Evolutionary conservation across 2,329 filamentous ascomycete genomes (phyloP).

Genomic region (Xylariaceae sp.): DNA sequence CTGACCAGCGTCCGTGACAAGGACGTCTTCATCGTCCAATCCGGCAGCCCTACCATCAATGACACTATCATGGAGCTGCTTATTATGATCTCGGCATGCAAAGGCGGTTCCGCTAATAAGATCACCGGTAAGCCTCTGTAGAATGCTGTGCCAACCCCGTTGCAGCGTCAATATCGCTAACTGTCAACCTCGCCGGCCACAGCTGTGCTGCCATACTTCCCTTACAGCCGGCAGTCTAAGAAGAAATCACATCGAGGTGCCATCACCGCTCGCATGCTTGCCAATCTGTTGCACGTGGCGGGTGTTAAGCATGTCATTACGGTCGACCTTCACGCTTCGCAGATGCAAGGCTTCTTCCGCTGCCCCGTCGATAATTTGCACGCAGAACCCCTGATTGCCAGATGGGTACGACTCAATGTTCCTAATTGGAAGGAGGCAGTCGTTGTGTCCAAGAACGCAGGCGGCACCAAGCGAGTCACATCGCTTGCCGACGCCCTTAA

Average conservation of each 20-base stretch:
- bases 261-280: constrained; percentile 95
- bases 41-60: constrained; percentile 92
- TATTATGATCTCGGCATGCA: constrained; percentile 99
- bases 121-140: constrained; percentile 69
- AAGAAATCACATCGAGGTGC: constrained; percentile 96
- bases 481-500: constrained; percentile 93
- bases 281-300: constrained; percentile 87
- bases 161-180: constrained; percentile 8
- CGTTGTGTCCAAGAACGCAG: constrained; percentile 96
- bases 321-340: constrained; percentile 91
- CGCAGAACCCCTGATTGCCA: constrained; percentile 89
- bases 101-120: constrained; percentile 93
- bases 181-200: constrained; percentile 11
- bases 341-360: constrained; percentile 99
- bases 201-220: constrained; percentile 92
- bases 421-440: constrained; percentile 85
- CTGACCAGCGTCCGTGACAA: constrained; percentile 84
- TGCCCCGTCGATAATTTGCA: constrained; percentile 97
- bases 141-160: not conserved
- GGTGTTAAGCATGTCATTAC: constrained; percentile 98
- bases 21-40: constrained; percentile 98
- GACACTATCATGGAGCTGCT: constrained; percentile 98
- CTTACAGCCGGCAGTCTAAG: constrained; percentile 98
- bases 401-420: constrained; percentile 91
- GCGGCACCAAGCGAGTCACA: constrained; percentile 94